These are phyloP conservation scores for Fusarium sp. DNA, from an alignment of 2,329 filamentous ascomycete genomes.

Conservation along the genomic window DNA sequence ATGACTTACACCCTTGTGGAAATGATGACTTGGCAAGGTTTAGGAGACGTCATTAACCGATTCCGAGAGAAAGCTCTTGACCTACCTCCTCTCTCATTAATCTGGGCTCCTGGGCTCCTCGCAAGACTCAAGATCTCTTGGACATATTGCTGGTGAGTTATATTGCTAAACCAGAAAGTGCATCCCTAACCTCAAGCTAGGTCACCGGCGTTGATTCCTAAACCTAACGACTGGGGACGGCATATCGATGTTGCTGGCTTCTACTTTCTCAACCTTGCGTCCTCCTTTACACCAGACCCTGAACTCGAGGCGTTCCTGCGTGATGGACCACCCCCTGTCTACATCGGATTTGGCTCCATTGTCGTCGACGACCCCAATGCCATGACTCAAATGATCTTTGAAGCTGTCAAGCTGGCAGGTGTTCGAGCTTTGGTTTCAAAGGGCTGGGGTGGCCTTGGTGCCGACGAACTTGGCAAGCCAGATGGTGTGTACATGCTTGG, in stretches of 20 bases:
- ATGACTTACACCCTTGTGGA: conserved; percentile 89
- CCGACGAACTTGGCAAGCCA: conserved; percentile 78
- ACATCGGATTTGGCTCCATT: conserved; percentile 88
- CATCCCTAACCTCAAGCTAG: conserved; percentile 40
- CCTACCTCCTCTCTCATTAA: conserved; percentile 82
- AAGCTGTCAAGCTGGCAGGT: conserved; percentile 76
- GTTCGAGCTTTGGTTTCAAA: conserved; percentile 88
- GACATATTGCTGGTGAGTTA: conserved; percentile 85
- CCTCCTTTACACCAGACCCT: conserved; percentile 75
- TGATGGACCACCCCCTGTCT: conserved; percentile 80
- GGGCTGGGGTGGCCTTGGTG: conserved; percentile 89
- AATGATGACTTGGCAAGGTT: conserved; percentile 93
- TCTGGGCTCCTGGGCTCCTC: conserved; percentile 87
- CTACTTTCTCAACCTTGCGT: conserved; percentile 80
- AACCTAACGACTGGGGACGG: conserved; percentile 81
- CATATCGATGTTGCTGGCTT: conserved; percentile 84
- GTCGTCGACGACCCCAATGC: conserved; percentile 83
- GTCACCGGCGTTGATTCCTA: conserved; percentile 83
- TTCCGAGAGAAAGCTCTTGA: conserved; percentile 84
- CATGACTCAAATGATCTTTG: conserved; percentile 80
- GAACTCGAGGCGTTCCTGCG: conserved; percentile 78
- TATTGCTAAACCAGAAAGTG: neutral
- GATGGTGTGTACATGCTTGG: conserved; percentile 87
- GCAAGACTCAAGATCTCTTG: conserved; percentile 84
- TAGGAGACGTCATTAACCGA: conserved; percentile 92